A percentile compares a stretch with the other conserved stretches of the same genome.
These are phyloP conservation scores for Coemansia sp. DNA, from an alignment of 192 early-diverging fungal species.

Conservation along the genomic window DNA sequence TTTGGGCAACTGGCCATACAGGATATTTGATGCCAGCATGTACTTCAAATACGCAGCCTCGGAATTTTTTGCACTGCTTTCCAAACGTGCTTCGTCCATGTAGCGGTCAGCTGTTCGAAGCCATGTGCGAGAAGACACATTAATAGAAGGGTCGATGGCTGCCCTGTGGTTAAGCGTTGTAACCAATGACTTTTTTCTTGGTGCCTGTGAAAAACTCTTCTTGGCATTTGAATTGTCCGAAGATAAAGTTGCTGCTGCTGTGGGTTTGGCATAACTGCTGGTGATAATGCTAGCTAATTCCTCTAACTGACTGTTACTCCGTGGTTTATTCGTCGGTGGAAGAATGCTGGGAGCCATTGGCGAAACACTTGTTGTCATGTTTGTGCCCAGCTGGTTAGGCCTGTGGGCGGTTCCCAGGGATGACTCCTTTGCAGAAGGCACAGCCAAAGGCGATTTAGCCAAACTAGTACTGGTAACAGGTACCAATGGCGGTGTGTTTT, in stretches of 20 bases:
- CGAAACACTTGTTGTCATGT: background rate
- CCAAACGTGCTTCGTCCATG: conserved; percentile 30
- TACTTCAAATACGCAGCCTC: conserved; percentile 47
- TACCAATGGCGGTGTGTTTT: conserved; percentile 3
- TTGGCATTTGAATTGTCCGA: background rate
- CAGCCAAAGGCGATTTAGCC: background rate
- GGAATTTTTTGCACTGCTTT: conserved; percentile 15
- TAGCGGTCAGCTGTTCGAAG: conserved; percentile 29
- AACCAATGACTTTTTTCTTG: conserved; percentile 20
- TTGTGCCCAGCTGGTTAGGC: background rate
- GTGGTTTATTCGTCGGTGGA: background rate
- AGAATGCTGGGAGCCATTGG: background rate
- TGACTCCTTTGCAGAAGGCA: background rate
- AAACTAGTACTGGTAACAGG: background rate
- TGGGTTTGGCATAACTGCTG: background rate
- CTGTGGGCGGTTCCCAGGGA: background rate
- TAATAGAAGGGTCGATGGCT: conserved; percentile 21
- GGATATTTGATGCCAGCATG: conserved; percentile 53
- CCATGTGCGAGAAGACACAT: conserved; percentile 27
- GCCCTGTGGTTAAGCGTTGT: conserved; percentile 32
- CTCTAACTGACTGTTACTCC: conserved; percentile 5
- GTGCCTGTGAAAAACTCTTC: background rate
- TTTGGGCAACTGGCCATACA: conserved; percentile 52
- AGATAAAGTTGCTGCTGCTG: background rate
- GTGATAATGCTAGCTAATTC: conserved; percentile 5